These are phyloP conservation scores for Zygosaccharomyces siamensis DNA, from an alignment of 805 yeast genomes.

Conservation along the genomic window DNA sequence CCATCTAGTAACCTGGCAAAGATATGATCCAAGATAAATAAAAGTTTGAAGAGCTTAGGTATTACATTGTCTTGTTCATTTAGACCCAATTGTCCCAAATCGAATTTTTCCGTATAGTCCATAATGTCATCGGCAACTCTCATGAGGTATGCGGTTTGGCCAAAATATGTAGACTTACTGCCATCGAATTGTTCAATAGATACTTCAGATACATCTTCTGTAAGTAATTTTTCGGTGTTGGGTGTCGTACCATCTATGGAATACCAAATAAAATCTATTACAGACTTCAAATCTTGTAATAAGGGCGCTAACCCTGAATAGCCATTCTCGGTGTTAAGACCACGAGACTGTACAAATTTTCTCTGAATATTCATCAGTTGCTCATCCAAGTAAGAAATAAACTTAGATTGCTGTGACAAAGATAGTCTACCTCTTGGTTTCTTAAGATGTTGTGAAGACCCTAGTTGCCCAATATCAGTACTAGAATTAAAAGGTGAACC, in stretches of 20 bases:
- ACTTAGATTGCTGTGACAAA: conserved; percentile 50
- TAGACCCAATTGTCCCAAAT: conserved; percentile 21
- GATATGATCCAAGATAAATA: conserved; percentile 40
- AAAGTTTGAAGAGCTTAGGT: conserved; percentile 36
- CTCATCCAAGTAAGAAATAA: conserved; percentile 52
- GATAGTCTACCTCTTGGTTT: conserved; percentile 31
- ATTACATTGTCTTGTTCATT: conserved; percentile 30
- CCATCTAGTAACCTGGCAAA: conserved; percentile 39
- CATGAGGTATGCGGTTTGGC: conserved; percentile 59
- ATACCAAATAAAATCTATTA: conserved; percentile 58
- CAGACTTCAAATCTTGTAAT: conserved; percentile 41
- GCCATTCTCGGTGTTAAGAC: conserved; percentile 31
- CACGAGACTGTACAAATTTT: conserved; percentile 44
- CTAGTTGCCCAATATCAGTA: conserved; percentile 9
- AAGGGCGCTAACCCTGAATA: conserved; percentile 35
- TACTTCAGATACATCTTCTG: conserved; percentile 10
- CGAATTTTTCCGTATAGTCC: conserved; percentile 50
- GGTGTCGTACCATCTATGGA: conserved; percentile 41
- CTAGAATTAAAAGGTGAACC: conserved; percentile 31
- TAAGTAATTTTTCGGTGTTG: conserved; percentile 26
- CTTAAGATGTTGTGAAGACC: conserved; percentile 13
- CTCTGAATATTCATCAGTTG: conserved; percentile 51
- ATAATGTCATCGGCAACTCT: conserved; percentile 61
- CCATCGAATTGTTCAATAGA: conserved; percentile 6
- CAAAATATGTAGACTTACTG: conserved; percentile 38